Evolutionary conservation across 2,329 filamentous ascomycete genomes (phyloP).

Genomic region (Macrophomina pseudophaseolina): DNA sequence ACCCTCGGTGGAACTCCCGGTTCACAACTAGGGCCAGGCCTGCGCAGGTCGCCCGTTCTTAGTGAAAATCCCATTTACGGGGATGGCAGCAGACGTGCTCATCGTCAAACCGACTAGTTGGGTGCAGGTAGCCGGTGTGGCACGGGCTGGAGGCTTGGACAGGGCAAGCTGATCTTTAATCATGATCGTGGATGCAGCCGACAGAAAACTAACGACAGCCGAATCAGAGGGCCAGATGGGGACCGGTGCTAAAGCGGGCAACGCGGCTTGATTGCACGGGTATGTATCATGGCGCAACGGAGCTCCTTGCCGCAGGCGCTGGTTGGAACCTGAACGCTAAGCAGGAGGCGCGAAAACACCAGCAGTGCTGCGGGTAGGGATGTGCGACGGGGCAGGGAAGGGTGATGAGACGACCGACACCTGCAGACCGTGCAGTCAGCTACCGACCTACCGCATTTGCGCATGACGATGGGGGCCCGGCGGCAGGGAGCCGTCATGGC

Average conservation of each 20-base stretch:
- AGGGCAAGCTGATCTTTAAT: slow-evolving; percentile 39
- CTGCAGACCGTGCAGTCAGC: slow-evolving; percentile 23
- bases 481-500: slow-evolving; percentile 22
- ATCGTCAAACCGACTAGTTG: slow-evolving; percentile 28
- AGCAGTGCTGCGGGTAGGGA: slow-evolving; percentile 23
- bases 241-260: slow-evolving; percentile 31
- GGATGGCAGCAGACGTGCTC: slow-evolving; percentile 27
- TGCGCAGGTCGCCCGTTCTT: slow-evolving; percentile 25
- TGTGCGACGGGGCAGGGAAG: slow-evolving; percentile 19
- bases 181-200: slow-evolving; percentile 34
- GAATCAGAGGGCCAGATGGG: slow-evolving; percentile 40
- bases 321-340: slow-evolving; percentile 21
- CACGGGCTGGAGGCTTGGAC: slow-evolving; percentile 42
- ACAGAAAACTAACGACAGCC: slow-evolving; percentile 41
- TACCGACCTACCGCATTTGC: slow-evolving; percentile 21
- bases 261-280: slow-evolving; percentile 35
- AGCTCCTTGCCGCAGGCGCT: slow-evolving; percentile 42
- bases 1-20: slow-evolving; percentile 27
- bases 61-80: slow-evolving; percentile 27
- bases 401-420: slow-evolving; percentile 23
- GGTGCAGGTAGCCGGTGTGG: slow-evolving; percentile 33
- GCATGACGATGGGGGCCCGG: slow-evolving; percentile 24
- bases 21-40: slow-evolving; percentile 26
- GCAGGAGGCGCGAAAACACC: slow-evolving; percentile 26
- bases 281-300: slow-evolving; percentile 50